Evolutionary conservation across 2,329 filamentous ascomycete species (phyloP).

Genomic region (Plenodomus tracheiphilus): DNA sequence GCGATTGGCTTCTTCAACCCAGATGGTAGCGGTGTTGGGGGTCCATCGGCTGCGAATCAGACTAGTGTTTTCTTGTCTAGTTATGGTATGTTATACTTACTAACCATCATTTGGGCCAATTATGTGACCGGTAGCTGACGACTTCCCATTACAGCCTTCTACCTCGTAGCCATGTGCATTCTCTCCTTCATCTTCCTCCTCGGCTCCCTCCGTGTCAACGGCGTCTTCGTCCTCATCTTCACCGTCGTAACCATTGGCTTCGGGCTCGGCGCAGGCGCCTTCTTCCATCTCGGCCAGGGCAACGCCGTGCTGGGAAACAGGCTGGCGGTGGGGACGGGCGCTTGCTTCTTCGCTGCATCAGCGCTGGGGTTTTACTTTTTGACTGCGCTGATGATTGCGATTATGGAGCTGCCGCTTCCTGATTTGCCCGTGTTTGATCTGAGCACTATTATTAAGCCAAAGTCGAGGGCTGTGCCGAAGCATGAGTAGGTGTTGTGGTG

Average conservation of each 20-base stretch:
- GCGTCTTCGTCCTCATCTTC: slow-evolving; percentile 20
- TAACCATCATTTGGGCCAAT: no score
- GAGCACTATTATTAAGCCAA: slow-evolving; percentile 17
- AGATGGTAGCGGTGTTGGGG: slow-evolving; percentile 16
- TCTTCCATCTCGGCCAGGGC: slow-evolving; percentile 13
- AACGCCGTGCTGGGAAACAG: slow-evolving; percentile 5
- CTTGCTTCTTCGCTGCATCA: slow-evolving; percentile 17
- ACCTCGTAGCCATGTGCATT: slow-evolving; percentile 16
- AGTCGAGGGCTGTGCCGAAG: slow-evolving; percentile 8
- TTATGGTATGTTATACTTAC: slow-evolving; percentile 9
- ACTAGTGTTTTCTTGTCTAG: slow-evolving; percentile 13
- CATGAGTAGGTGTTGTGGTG: slow-evolving; percentile 9
- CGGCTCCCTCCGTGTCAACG: slow-evolving; percentile 17
- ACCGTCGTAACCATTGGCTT: slow-evolving; percentile 18
- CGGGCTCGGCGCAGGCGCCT: slow-evolving; percentile 17
- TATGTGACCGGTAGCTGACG: no score
- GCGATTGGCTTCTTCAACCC: slow-evolving; percentile 20
- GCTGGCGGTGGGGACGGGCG: slow-evolving; percentile 12
- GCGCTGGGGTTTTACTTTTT: slow-evolving; percentile 20
- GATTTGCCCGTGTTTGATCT: slow-evolving; percentile 16
- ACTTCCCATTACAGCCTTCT: no score
- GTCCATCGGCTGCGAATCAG: slow-evolving; percentile 13
- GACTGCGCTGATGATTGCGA: slow-evolving; percentile 12
- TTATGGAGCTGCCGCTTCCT: slow-evolving; percentile 19
- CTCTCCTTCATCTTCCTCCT: slow-evolving; percentile 20